Evolutionary conservation across 2,329 filamentous ascomycete species (phyloP), one percentile per base, ranked within the genome.

Genomic region (Cercospora berteroae): DNA sequence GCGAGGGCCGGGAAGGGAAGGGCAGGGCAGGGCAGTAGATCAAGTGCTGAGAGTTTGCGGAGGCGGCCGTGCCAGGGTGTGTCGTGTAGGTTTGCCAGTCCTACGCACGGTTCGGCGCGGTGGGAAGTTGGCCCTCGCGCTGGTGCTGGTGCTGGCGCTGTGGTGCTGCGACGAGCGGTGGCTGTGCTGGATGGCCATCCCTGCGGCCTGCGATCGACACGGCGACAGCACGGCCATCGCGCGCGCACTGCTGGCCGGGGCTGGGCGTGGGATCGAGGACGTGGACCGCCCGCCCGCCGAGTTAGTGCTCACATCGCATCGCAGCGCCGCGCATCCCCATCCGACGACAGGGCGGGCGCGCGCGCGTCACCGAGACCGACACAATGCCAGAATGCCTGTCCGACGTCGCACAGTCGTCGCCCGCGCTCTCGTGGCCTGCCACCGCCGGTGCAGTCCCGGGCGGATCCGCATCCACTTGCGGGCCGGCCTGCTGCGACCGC

Each of bases 31-130:
- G n/a, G 5, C 5, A 39, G 33, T 52, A 59, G 56, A 56, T 60
- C 61, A 36, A 63, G 65, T 67, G 18, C 39, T 20, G 60, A 64
- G 65, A 62, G 57, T 64, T 57, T 64, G 66, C 66, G 66, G 66
- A 63, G 66, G 52, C 66, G 66, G 50, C 57, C 12, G 29, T 29
- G 50, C 48, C 33, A 65, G 66, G 66, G 59, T 44, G 44, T 68
- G 63, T 62, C 4, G 52, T 57, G 52, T 57, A 65, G 66, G 66
- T 65, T 68, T 64, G 16, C 60, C 55, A 68, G 66, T 55, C 57
- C 60, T 27, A 62, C 48, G 57, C 56, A 33, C 56, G 63, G 63
- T 60, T 65, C 63, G 63, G 63, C 55, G 56, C 63, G 63, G 27
- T 42, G 42, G 60, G 25, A 65, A 65, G 52, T 23, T 59, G 52